A percentile compares a stretch with the other conserved stretches of the same genome.
Evolutionary conservation across 2,329 filamentous ascomycete species (phyloP).

Genomic region (Elsinoe necatrix): DNA sequence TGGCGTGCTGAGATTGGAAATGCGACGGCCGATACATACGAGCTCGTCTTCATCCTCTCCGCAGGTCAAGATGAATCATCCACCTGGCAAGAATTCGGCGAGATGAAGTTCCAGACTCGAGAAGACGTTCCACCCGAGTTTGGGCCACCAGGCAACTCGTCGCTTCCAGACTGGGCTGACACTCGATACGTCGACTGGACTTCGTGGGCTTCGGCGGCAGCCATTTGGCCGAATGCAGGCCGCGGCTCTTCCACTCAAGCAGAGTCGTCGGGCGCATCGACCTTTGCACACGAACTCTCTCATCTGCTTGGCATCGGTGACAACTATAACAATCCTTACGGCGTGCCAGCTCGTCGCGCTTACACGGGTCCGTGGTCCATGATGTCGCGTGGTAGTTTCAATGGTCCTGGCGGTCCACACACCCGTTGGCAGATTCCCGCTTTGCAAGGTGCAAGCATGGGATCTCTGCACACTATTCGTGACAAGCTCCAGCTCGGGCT

Average conservation of each 20-base stretch:
- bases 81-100: conserved; percentile 50
- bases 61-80: conserved; percentile 49
- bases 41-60: conserved; percentile 48
- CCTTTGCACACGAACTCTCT: conserved; percentile 46
- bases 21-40: conserved; percentile 39
- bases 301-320: conserved; percentile 47
- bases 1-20: conserved; percentile 47
- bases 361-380: conserved; percentile 48
- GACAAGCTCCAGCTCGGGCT: conserved; percentile 47
- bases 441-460: conserved; percentile 41
- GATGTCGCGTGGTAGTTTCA: conserved; percentile 46
- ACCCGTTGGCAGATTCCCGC: conserved; percentile 46
- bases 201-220: conserved; percentile 44
- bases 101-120: conserved; percentile 43
- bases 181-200: conserved; percentile 49
- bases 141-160: conserved; percentile 39
- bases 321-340: conserved; percentile 50
- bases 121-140: conserved; percentile 44
- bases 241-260: conserved; percentile 46
- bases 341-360: conserved; percentile 37
- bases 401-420: conserved; percentile 47
- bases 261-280: conserved; percentile 46
- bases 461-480: conserved; percentile 45
- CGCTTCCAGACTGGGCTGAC: conserved; percentile 38
- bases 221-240: conserved; percentile 48